These are phyloP conservation scores for Ogataea dorogensis DNA, from an alignment of 805 yeast species.

Conservation along the genomic window DNA sequence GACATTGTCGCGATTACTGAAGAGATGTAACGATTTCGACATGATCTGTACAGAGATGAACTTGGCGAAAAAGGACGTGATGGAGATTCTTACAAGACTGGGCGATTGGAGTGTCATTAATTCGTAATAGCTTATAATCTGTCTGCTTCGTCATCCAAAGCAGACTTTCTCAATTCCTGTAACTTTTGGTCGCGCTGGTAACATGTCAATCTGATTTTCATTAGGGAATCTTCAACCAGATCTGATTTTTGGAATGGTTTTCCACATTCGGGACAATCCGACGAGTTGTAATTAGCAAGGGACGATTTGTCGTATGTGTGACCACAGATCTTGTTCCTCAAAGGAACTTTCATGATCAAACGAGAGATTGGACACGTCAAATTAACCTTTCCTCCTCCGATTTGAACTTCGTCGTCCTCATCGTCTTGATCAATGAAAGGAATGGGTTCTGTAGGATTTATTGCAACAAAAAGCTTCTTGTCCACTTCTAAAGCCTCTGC, in stretches of 20 bases:
- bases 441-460: slow-evolving; percentile 61
- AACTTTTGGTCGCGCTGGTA: slow-evolving; percentile 28
- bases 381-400: slow-evolving; percentile 71
- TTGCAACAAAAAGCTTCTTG: slow-evolving; percentile 47
- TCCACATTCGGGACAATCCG: slow-evolving; percentile 60
- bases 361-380: slow-evolving; percentile 66
- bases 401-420: slow-evolving; percentile 59
- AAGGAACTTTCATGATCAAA: slow-evolving; percentile 51
- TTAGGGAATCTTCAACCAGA: slow-evolving; percentile 48
- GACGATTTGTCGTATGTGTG: slow-evolving; percentile 60
- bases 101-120: slow-evolving; percentile 52
- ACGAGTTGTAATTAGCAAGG: slow-evolving; percentile 35
- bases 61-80: slow-evolving; percentile 54
- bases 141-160: slow-evolving; percentile 19
- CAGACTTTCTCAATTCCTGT: slow-evolving; percentile 17
- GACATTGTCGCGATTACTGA: slow-evolving; percentile 43
- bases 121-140: slow-evolving; percentile 16
- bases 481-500: slow-evolving; percentile 28
- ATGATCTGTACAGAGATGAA: slow-evolving; percentile 69
- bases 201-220: slow-evolving; percentile 53
- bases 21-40: slow-evolving; percentile 57
- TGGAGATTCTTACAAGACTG: slow-evolving; percentile 39
- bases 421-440: slow-evolving; percentile 40
- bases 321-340: slow-evolving; percentile 52
- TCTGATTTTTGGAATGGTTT: slow-evolving; percentile 36